Base-by-base conservation (phyloP, 768 basidiomycete genomes). In the Mycena galericulata region DNA sequence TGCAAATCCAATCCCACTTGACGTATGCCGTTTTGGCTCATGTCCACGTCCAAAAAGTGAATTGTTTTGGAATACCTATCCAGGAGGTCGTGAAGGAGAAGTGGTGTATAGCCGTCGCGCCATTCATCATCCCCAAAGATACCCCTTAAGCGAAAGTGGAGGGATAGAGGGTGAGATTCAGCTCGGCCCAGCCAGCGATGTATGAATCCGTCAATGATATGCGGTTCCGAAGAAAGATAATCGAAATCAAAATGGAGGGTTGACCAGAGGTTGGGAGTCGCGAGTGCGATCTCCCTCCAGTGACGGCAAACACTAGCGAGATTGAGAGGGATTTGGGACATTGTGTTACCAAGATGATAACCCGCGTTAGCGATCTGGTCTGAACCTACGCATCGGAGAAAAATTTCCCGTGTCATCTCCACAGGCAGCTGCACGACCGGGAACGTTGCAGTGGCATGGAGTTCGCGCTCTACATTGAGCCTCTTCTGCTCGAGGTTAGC, bases 191-290 rank as follows among this genome's bases (percentile, higher is more conserved):
- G 41, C 43, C 43, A 47, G 22, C 14, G 43, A 15, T 24, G 17
- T 4, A 45, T 14, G 29, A 30, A 34, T 45, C 36, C 24, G n/a
- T 41, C 36, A 3, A 34, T 26, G 15, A 26, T 22, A 6, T 47
- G 11, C 15, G 43, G 43, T 32, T 36, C 12, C 22, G 3, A 10
- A 3, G 20, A 29, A n/a, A n/a, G n/a, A n/a, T n/a, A 7, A 6
- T 32, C 17, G n/a, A 36, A 15, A 3, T 24, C 27, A 24, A 59
- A 22, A 29, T 10, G 3, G 3, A 59, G 1, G 12, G 20, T 46
- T 47, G 59, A 49, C 65, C 58, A 67, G 12, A 67, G 43, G 2
- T 40, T 29, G 11, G 65, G 41, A 1, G 65, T 67, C 17, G 58
- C 29, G 20, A 61, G 59, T 2, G 59, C 58, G 17, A 67, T 27